Percentiles rank a stretch among this genome's conserved stretches.
Evolutionary conservation across 805 yeast species (phyloP).

Genomic region (Saturnispora serradocipensis): DNA sequence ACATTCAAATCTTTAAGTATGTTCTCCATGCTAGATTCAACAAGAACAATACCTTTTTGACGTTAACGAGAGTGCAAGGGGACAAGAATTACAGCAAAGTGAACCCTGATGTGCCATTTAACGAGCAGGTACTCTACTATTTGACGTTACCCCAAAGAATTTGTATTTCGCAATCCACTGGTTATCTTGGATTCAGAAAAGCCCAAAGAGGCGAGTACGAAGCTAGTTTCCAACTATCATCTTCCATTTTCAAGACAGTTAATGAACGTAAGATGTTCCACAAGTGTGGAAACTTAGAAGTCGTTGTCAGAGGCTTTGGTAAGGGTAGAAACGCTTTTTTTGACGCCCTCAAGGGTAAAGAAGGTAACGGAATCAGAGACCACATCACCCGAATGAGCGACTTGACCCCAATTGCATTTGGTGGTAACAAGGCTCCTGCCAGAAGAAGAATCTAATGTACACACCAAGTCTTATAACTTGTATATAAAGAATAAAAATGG

Average conservation of each 20-base stretch:
- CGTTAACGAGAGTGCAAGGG: constrained; percentile 62
- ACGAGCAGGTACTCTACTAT: constrained; percentile 68
- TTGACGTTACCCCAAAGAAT: constrained; percentile 73
- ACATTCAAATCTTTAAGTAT: constrained; percentile 43
- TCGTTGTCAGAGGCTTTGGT: constrained; percentile 75
- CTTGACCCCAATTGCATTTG: constrained; percentile 74
- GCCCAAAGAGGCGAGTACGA: constrained; percentile 89
- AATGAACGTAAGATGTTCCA: constrained; percentile 37
- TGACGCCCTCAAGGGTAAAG: constrained; percentile 80
- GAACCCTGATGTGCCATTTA: constrained; percentile 46
- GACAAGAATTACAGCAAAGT: constrained; percentile 50
- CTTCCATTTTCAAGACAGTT: constrained; percentile 62
- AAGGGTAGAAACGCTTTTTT: constrained; percentile 83
- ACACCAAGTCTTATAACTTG: background rate
- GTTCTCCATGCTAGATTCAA: constrained; percentile 69
- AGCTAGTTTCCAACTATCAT: constrained; percentile 79
- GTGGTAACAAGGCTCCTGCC: constrained; percentile 85
- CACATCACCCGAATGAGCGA: constrained; percentile 66
- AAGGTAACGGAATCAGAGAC: constrained; percentile 64
- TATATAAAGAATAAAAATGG: background rate
- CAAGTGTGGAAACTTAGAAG: constrained; percentile 53
- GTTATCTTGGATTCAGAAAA: constrained; percentile 82
- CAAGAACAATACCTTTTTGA: constrained; percentile 73
- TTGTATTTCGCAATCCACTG: constrained; percentile 62
- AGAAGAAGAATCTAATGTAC: constrained; percentile 48